These are phyloP conservation scores for Trypanosomatidae sp. DNA, from an alignment of 208 protist species.

Conservation along the genomic window DNA sequence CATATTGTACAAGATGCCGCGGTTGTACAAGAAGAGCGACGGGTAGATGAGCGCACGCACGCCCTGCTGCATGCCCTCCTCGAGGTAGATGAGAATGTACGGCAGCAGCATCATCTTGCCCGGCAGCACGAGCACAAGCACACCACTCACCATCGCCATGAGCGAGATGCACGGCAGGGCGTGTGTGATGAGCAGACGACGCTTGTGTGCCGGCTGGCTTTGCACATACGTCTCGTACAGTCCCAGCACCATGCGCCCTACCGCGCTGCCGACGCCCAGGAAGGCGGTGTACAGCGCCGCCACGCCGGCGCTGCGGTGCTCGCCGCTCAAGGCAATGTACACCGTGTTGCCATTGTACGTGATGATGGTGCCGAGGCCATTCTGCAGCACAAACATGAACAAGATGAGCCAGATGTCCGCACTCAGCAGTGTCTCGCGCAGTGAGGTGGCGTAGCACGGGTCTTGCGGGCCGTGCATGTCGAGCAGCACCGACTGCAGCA, in stretches of 20 bases:
- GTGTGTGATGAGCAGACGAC: slow-evolving; percentile 29
- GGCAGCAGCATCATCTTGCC: slow-evolving; percentile 37
- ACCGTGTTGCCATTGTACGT: slow-evolving; percentile 57
- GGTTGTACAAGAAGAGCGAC: slow-evolving; percentile 26
- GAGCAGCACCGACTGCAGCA: too few species aligned
- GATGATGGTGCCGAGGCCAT: slow-evolving; percentile 32
- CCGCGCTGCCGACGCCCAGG: slow-evolving; percentile 35
- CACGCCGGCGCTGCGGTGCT: slow-evolving; percentile 12
- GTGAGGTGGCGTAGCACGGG: slow-evolving; percentile 29
- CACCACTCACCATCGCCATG: slow-evolving; percentile 29
- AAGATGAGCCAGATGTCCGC: slow-evolving; percentile 42
- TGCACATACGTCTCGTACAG: slow-evolving; percentile 56
- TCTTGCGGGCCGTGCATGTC: slow-evolving; percentile 23
- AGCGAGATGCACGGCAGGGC: slow-evolving; percentile 24
- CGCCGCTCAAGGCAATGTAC: slow-evolving; percentile 36
- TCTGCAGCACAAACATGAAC: slow-evolving; percentile 32
- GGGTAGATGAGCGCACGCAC: slow-evolving; percentile 49
- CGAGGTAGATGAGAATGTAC: slow-evolving; percentile 57
- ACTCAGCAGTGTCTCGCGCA: slow-evolving; percentile 15
- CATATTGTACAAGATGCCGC: slow-evolving; percentile 48
- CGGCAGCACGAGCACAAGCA: slow-evolving; percentile 47
- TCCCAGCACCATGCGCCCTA: slow-evolving; percentile 38
- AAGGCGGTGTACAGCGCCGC: slow-evolving; percentile 54
- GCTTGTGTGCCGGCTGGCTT: slow-evolving; percentile 26
- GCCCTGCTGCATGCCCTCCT: slow-evolving; percentile 43